Evolutionary conservation across 768 basidiomycete genomes (phyloP).

Genomic region (Leccinum imitatum): DNA sequence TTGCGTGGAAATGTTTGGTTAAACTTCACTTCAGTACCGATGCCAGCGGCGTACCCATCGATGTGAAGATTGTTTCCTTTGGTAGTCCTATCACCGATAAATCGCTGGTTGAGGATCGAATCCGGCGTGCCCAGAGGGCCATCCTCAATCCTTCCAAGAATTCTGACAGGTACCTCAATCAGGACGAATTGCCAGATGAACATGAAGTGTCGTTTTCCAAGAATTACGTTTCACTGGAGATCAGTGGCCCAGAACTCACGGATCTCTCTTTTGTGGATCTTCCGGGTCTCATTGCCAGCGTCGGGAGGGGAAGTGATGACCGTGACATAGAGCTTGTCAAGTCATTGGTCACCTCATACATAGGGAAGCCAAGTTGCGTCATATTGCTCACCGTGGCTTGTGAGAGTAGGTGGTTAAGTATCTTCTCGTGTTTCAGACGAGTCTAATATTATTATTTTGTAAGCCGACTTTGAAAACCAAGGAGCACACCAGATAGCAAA

Average conservation of each 20-base stretch:
- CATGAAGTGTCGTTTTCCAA: conserved; percentile 45
- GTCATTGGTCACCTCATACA: conserved; percentile 56
- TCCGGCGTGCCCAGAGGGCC: conserved; percentile 63
- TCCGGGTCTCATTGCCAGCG: conserved; percentile 62
- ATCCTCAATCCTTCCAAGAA: conserved; percentile 55
- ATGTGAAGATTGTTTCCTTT: conserved; percentile 36
- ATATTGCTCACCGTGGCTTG: conserved; percentile 64
- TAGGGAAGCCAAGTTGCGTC: conserved; percentile 64
- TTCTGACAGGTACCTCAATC: conserved; percentile 12
- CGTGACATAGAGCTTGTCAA: conserved; percentile 64
- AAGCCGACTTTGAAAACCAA: conserved; percentile 84
- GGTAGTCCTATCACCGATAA: conserved; percentile 52
- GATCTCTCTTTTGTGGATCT: conserved; percentile 68
- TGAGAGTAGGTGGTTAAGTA: conserved; percentile 21
- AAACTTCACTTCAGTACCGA: too few species aligned
- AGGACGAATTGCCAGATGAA: conserved; percentile 11
- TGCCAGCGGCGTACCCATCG: too few species aligned
- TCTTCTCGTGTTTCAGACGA: conserved; percentile 10
- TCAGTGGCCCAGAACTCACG: conserved; percentile 57
- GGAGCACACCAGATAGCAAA: conserved; percentile 68
- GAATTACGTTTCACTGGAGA: conserved; percentile 57
- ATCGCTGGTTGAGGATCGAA: conserved; percentile 59
- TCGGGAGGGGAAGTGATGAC: conserved; percentile 46
- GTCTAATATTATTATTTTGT: conserved; percentile 37
- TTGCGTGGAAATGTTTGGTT: conserved; percentile 29